These are phyloP conservation scores for carrot (Daucus carota) DNA, from an alignment of 129 eudicot genomes.

Conservation along the genomic window DNA sequence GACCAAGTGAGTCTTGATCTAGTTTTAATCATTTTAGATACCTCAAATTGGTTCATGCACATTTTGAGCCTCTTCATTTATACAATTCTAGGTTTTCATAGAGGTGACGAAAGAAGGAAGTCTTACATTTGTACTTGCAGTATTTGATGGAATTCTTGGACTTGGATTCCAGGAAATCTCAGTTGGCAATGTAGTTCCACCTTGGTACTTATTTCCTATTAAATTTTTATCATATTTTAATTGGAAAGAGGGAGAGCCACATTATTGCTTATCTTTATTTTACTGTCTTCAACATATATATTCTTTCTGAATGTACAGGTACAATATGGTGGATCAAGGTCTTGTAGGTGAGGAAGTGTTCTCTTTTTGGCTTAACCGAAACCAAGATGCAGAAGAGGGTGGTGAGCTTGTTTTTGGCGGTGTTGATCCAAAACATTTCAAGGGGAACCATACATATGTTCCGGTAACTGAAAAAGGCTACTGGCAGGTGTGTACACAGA, in stretches of 20 bases:
- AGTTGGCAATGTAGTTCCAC: constrained; percentile 37
- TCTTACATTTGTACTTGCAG: constrained; percentile 29
- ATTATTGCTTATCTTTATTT: not conserved
- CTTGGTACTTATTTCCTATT: constrained; percentile 28
- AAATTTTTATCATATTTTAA: no score
- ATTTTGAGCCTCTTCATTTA: not conserved
- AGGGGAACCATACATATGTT: constrained; percentile 11
- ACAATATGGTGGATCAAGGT: constrained; percentile 14
- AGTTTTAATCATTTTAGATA: no score
- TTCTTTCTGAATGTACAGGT: not conserved
- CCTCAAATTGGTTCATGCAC: not conserved
- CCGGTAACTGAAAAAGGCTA: constrained; percentile 3
- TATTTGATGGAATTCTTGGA: constrained; percentile 59
- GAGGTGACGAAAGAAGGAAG: constrained; percentile 51
- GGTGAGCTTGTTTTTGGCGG: constrained; percentile 14
- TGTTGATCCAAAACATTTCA: constrained; percentile 13
- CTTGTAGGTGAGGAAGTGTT: not conserved
- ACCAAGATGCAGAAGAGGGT: constrained; percentile 8
- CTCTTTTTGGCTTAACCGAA: constrained; percentile 7
- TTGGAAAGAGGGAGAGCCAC: no score
- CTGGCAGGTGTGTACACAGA: not conserved
- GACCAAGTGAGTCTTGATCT: constrained; percentile 30
- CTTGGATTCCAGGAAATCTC: constrained; percentile 49
- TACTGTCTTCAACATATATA: not conserved
- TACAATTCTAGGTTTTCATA: constrained; percentile 34